A percentile compares a stretch with the other conserved stretches of the same genome.
These are phyloP conservation scores for Colletotrichum paranaense DNA, from an alignment of 2,329 filamentous ascomycete species.

Conservation along the genomic window DNA sequence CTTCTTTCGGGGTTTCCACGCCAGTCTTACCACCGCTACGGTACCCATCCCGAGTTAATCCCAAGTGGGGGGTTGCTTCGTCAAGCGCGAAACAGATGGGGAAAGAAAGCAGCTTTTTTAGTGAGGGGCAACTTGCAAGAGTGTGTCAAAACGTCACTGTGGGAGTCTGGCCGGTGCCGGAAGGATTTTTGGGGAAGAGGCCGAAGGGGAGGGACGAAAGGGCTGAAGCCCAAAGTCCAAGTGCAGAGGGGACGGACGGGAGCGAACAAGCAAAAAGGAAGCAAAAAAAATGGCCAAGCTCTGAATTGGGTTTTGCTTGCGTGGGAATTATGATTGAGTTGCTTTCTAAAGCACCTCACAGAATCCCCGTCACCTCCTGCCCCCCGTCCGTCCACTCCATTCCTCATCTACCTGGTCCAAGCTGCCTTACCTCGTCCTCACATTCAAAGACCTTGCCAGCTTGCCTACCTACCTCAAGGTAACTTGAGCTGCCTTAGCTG, in stretches of 20 bases:
- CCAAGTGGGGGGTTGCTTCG: conserved; percentile 18
- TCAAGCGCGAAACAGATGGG: conserved; percentile 22
- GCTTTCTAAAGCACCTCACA: not conserved
- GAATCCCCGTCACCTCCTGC: not conserved
- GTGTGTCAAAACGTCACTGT: conserved; percentile 7
- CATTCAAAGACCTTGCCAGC: not conserved
- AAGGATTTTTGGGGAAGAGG: conserved; percentile 2
- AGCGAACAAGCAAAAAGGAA: not conserved
- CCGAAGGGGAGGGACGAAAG: not conserved
- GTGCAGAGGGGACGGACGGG: not conserved
- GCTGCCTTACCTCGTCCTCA: not conserved
- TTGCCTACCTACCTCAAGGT: not conserved
- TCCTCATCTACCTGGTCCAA: not conserved
- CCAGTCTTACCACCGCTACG: not conserved
- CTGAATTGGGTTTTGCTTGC: not conserved
- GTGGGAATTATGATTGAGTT: conserved; percentile 1
- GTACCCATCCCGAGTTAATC: conserved; percentile 4
- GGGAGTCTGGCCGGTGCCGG: not conserved
- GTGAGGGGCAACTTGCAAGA: conserved; percentile 12
- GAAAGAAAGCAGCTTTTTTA: not conserved
- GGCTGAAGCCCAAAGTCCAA: not conserved
- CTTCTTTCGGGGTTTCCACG: not conserved
- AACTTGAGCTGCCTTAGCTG: not conserved
- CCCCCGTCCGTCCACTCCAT: not conserved
- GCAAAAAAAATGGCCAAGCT: not conserved